A percentile compares a stretch with the other conserved stretches of the same genome.
Conservation (phyloP, 202 grass and related monocot genomes). For the Cymbopogon flexuosus region DNA sequence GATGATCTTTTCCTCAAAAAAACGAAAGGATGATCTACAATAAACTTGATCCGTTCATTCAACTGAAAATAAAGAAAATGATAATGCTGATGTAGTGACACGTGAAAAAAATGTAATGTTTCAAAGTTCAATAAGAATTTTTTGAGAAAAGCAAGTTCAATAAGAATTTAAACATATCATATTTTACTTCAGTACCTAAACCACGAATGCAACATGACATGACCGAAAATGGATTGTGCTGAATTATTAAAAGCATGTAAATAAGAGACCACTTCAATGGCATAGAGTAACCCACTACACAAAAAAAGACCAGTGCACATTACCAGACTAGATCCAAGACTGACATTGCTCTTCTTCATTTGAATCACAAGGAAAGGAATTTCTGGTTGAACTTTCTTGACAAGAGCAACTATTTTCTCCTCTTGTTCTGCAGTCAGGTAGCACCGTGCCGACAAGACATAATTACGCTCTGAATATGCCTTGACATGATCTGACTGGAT, state of each 20-base stretch:
- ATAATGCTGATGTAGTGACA: neutral
- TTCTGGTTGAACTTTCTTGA: neutral
- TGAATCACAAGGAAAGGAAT: neutral
- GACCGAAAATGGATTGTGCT: neutral
- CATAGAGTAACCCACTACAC: neutral
- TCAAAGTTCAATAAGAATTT: neutral
- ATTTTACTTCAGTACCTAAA: neutral
- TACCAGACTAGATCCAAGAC: neutral
- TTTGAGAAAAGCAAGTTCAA: too few species aligned
- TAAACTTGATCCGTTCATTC: too few species aligned
- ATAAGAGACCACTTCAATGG: neutral
- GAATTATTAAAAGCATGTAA: neutral
- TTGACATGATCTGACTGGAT: neutral
- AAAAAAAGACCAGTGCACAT: neutral
- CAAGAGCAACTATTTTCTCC: neutral
- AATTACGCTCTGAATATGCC: neutral
- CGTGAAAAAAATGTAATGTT: neutral
- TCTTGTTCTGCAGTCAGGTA: neutral
- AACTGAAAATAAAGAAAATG: neutral
- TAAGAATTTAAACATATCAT: neutral
- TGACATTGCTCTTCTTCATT: conserved; percentile 5
- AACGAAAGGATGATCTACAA: too few species aligned
- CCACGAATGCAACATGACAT: neutral
- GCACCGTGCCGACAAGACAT: neutral
- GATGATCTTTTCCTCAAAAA: too few species aligned